Base-by-base conservation (phyloP, 1,139 yeast genomes). In the Sugiyamaella japonica region DNA sequence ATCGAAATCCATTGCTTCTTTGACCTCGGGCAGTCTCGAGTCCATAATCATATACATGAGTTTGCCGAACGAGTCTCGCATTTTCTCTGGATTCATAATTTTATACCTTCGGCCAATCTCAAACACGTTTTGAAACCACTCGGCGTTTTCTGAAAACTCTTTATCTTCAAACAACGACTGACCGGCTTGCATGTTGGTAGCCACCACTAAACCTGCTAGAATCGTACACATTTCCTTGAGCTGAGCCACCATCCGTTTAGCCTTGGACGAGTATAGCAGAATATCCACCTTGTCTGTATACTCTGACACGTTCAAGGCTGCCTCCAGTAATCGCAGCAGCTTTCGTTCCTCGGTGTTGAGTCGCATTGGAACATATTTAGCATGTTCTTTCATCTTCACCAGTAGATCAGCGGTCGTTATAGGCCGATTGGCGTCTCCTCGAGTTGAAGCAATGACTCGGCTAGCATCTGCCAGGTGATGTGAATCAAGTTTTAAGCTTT, bases 31-130 rank as follows among this genome's bases (percentile, higher is more conserved):
- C 41, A 84, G 70, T 52, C 86, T 72, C 1, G 91, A 85, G 66
- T 85, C 93, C 90, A 86, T 86, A 45, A 86, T 82, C 86, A 85
- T 86, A 68, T 85, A 85, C 73, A 86, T 83, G 56, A 86, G 72
- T 64, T 85, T 85, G 43, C 93, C 93, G 66, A 82, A 86, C 1
- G 83, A 82, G 62, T 83, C 86, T 56, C 89, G 76, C 86, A 86
- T 83, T 62, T 81, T 77, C 61, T 85, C 89, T 0, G 93, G 93
- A 65, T 85, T 85, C 89, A 85, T 83, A 61, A 86, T 82, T 66
- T 85, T 85, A 70, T 85, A 85, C 50, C 93, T 76, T 61, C 93
- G 76, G 25, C 93, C 93, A 57, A 85, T 80, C 68, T 85, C 93
- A 67, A 85, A 85, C 13, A 85, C 73, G 41, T 69, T 71, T 64